Base-by-base conservation (phyloP, 2,329 filamentous ascomycete species). In the Elsinoe arachidis region DNA sequence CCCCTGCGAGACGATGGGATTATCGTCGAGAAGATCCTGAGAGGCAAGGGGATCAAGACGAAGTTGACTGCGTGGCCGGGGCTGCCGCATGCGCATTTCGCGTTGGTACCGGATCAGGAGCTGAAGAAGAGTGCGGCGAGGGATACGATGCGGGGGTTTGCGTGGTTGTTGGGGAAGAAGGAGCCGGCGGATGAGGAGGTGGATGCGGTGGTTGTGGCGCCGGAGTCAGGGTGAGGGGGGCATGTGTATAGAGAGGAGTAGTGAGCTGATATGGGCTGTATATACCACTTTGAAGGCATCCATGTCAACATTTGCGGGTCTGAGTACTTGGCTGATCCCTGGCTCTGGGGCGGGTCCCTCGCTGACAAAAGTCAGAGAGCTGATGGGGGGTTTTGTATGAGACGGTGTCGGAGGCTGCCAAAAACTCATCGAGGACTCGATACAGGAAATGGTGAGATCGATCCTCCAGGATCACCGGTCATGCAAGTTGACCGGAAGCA, bases 161-260 rank as follows among this genome's bases (percentile, higher is more conserved):
- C 63, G 1, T 73, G 71, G 70, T 60, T 73, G 19, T 55, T 72
- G 49, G 64, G 59, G 5, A 62, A 64, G 49, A 56, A 62, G 10
- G 39, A 56, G 39, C 39, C 54, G 26, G 14, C n/a, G 14, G 41
- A 56, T 30, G 12, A 49, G 41, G 15, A 30, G n/a, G 21, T 56
- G 5, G 43, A 56, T 38, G 19, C 39, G 12, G 34, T 30, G 15
- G 54, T 56, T 3, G 49, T 21, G n/a, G 33, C 33, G 33, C 49
- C 49, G 4, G 26, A 33, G 26, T 38, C 49, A 4, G 49, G 49
- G 1, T 53, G 33, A 37, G 7, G 44, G 9, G 23, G 21, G n/a
- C 33, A 26, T 26, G 23, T 21, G 7, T 5, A 9, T 9, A 30
- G 2, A 39, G 37, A 39, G 35, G n/a, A 38, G 11, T 11, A 11